phyloP scores from a whole-genome alignment of 257 asterid genomes.

The Petrea volubilis region DNA sequence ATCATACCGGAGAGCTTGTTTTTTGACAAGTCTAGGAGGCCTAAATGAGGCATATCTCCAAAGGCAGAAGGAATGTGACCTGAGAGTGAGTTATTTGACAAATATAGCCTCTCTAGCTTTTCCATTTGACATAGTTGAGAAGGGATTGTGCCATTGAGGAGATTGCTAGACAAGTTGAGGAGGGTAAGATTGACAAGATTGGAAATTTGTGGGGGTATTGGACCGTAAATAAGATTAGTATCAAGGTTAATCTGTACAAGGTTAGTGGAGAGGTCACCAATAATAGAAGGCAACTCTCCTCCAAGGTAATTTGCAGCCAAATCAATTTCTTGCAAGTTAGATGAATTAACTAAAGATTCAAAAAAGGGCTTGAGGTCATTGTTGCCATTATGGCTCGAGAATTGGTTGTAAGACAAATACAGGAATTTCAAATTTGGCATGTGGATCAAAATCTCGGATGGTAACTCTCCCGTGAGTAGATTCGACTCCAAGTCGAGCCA shows the following conservation, averaged over 20 bases:
- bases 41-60: conserved; percentile 68
- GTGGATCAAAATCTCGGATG: conserved; percentile 40
- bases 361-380: conserved; percentile 65
- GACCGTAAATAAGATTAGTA: conserved; percentile 57
- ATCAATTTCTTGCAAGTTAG: conserved; percentile 72
- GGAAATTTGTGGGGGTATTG: conserved; percentile 61
- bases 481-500: conserved; percentile 82
- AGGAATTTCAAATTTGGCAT: conserved; percentile 60
- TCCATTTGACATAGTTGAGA: conserved; percentile 49
- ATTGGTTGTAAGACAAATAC: conserved; percentile 62
- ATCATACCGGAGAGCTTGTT: conserved; percentile 72
- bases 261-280: conserved; percentile 59
- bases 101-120: conserved; percentile 61
- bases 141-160: conserved; percentile 68
- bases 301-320: conserved; percentile 67
- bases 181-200: conserved; percentile 65
- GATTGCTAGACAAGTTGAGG: conserved; percentile 69
- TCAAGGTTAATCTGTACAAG: conserved; percentile 65
- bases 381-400: conserved; percentile 57
- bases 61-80: conserved; percentile 57
- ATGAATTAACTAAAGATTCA: conserved; percentile 45
- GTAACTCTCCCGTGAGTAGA: conserved; percentile 62
- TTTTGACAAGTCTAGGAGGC: conserved; percentile 73
- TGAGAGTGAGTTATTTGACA: conserved; percentile 60
- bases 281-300: conserved; percentile 74